Conservation (phyloP, 306 rosid species). For the Bauhinia variegata region DNA sequence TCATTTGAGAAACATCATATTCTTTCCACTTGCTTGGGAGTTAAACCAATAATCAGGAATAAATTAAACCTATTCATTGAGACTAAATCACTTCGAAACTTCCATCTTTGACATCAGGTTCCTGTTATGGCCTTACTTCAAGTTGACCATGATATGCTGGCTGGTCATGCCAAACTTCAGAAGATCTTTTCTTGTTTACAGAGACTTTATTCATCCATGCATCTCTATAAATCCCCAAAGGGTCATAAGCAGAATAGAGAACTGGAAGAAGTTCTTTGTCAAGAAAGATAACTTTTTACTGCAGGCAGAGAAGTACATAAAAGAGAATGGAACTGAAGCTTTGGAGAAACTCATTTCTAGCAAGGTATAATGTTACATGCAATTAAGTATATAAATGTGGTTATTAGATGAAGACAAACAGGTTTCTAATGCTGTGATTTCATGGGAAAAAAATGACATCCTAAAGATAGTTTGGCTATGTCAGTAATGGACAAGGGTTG, state of each 20-base stretch:
- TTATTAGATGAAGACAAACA: background rate
- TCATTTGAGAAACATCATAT: background rate
- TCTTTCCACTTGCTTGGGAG: too few species aligned
- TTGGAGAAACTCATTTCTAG: slow-evolving; percentile 51
- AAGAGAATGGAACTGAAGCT: slow-evolving; percentile 56
- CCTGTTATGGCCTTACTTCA: slow-evolving; percentile 52
- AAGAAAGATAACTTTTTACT: slow-evolving; percentile 42
- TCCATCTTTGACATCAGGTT: slow-evolving; percentile 45
- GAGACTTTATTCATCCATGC: slow-evolving; percentile 29
- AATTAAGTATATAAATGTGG: background rate
- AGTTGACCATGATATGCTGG: slow-evolving; percentile 49
- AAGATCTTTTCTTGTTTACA: slow-evolving; percentile 54
- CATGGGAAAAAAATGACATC: background rate
- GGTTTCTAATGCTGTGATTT: background rate
- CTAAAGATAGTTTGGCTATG: background rate
- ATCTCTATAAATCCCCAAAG: slow-evolving; percentile 28
- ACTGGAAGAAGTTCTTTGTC: slow-evolving; percentile 31
- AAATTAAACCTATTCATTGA: too few species aligned
- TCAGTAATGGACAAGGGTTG: background rate
- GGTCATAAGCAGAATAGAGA: slow-evolving; percentile 26
- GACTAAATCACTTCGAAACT: slow-evolving; percentile 9
- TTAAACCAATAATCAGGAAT: too few species aligned
- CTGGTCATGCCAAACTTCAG: slow-evolving; percentile 56
- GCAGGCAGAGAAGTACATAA: slow-evolving; percentile 47
- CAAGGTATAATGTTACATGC: slow-evolving; percentile 42